Conservation (phyloP, 192 early-diverging fungal species). For the Rhizophagus prolifer region DNA sequence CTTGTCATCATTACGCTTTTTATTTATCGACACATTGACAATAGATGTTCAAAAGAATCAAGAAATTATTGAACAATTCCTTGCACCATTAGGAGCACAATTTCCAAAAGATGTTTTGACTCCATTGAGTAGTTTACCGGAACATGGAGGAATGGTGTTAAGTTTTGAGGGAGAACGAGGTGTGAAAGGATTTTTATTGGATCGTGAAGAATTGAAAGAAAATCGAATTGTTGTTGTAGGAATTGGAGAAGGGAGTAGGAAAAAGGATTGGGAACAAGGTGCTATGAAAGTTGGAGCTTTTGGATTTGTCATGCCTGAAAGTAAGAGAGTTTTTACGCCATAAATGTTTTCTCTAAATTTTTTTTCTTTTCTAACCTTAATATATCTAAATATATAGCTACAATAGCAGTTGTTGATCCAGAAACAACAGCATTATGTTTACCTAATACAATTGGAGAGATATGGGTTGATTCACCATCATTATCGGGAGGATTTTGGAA, state of each 20-base stretch:
- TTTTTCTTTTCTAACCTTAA: background rate
- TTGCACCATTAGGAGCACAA: constrained; percentile 45
- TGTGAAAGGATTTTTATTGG: constrained; percentile 54
- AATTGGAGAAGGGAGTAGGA: constrained; percentile 37
- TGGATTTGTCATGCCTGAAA: constrained; percentile 62
- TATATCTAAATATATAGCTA: constrained; percentile 38
- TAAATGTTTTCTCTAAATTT: background rate
- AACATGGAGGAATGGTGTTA: constrained; percentile 75
- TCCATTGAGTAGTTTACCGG: constrained; percentile 66
- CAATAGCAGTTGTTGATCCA: constrained; percentile 79
- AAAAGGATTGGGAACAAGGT: constrained; percentile 33
- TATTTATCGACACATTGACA: constrained; percentile 67
- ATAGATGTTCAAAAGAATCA: constrained; percentile 59
- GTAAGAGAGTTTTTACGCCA: constrained; percentile 31
- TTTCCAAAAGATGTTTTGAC: constrained; percentile 55
- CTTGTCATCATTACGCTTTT: constrained; percentile 57
- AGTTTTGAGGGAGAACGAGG: constrained; percentile 43
- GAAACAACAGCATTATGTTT: constrained; percentile 74
- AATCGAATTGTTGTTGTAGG: constrained; percentile 63
- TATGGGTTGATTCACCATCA: constrained; percentile 79
- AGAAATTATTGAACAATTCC: constrained; percentile 45
- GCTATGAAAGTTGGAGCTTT: constrained; percentile 50
- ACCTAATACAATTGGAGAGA: constrained; percentile 75
- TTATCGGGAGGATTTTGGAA: constrained; percentile 78
- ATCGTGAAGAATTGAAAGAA: constrained; percentile 59